Evolutionary conservation across 2,329 filamentous ascomycete species (phyloP), one percentile per base, ranked within the genome.

Genomic region (Aspergillus sclerotialis): DNA sequence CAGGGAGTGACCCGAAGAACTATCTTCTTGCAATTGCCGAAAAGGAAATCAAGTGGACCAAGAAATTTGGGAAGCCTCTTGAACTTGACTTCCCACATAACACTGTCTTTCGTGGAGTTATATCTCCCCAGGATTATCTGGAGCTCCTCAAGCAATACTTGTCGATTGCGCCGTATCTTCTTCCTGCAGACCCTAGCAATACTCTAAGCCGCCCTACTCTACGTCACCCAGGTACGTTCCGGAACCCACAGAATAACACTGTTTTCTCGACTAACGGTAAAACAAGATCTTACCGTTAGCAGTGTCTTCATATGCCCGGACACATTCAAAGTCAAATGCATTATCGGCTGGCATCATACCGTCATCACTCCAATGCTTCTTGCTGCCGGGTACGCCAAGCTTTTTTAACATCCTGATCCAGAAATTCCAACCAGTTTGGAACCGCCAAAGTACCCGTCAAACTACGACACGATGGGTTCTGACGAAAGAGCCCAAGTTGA

Each of bases 301-400:
- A 52, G 51, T 33, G 36, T 52, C 14, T 49, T 45, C 31, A 36
- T 51, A 2, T 44, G 23, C n/a, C 39, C 48, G 3, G 41, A 49
- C n/a, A 35, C 45, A 4, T 37, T 39, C 14, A 35, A 36, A 10
- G 27, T 50, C 14, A 40, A 44, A 19, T 51, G 39, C 24, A 44
- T 51, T 12, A 47, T 49, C 28, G 44, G 48, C 25, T 53, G 48
- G 52, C 52, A 53, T 19, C 45, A 53, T 30, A 40, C 44, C 10
- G 33, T 25, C 4, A 28, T 52, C 18, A 32, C 36, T 7, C 44
- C 45, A 4, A 29, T 43, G 12, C 25, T 47, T 2, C 38, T 52
- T 10, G 36, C 26, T 17, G 40, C 43, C 15, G 42, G 46, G 3
- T 38, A 46, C 21, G 44, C 46, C 2, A 40, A 27, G 4, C 10